phyloP scores from a whole-genome alignment of 2,329 filamentous ascomycete species.

The Fusarium solani-melongenae region DNA sequence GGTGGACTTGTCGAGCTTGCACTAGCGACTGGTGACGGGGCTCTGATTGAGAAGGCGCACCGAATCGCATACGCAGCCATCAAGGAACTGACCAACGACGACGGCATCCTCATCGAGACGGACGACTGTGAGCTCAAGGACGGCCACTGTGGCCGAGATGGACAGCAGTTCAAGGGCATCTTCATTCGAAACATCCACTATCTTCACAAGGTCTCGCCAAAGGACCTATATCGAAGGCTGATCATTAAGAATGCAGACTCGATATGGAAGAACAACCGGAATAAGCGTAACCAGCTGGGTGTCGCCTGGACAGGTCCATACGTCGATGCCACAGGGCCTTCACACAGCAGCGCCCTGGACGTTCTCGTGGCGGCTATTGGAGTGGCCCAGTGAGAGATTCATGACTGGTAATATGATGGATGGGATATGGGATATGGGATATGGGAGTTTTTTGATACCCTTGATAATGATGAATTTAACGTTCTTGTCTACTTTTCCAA shows the following conservation, averaged over 20 bases:
- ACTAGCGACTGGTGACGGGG: conserved; percentile 54
- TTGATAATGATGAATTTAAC: neutral
- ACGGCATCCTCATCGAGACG: conserved; percentile 58
- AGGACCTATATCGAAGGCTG: conserved; percentile 62
- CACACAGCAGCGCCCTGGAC: conserved; percentile 75
- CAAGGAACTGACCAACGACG: conserved; percentile 52
- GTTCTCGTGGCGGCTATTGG: conserved; percentile 70
- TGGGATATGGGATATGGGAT: conserved; percentile 14
- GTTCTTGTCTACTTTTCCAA: neutral
- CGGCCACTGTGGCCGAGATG: conserved; percentile 58
- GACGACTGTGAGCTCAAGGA: conserved; percentile 49
- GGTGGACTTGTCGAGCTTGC: conserved; percentile 65
- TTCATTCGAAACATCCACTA: conserved; percentile 73
- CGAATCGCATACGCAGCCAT: conserved; percentile 66
- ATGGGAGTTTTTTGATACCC: neutral
- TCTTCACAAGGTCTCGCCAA: conserved; percentile 63
- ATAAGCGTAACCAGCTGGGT: conserved; percentile 63
- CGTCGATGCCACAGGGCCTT: conserved; percentile 61
- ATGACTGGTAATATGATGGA: neutral
- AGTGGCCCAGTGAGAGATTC: conserved; percentile 45
- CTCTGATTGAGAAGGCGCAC: conserved; percentile 56
- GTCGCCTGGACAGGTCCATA: conserved; percentile 75
- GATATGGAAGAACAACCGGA: conserved; percentile 71
- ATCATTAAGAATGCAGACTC: conserved; percentile 71
- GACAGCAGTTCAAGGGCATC: conserved; percentile 77